phyloP scores from a whole-genome alignment of 495 filamentous ascomycete genomes.

The Chaetomidium leptoderma region DNA sequence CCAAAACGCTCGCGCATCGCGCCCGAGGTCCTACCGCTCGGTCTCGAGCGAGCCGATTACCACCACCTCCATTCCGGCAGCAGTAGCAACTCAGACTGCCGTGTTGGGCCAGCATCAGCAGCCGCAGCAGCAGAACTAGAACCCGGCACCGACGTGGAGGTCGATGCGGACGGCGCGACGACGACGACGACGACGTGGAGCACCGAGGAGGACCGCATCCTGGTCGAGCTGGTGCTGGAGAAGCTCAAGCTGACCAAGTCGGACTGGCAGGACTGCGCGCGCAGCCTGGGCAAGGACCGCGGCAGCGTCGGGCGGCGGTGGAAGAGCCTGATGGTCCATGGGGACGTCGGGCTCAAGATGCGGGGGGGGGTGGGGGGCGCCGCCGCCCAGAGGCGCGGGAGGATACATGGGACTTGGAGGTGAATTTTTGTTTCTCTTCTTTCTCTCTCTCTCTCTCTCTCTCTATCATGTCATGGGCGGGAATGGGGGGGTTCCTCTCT shows the following conservation, averaged over 20 bases:
- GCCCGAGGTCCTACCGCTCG: conserved; percentile 64
- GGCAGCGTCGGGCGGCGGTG: conserved; percentile 64
- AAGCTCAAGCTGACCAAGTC: conserved; percentile 67
- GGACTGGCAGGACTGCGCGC: conserved; percentile 78
- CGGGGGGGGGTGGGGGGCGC: too few relatives aligned
- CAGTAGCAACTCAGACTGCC: conserved; percentile 21
- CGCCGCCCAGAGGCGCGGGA: conserved; percentile 38
- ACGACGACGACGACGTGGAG: too few relatives aligned
- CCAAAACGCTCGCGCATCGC: conserved; percentile 63
- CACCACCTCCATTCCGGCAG: conserved; percentile 47
- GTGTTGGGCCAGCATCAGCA: too few relatives aligned
- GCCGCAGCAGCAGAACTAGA: conserved; percentile 18
- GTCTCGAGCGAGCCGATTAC: conserved; percentile 61
- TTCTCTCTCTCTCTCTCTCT: neutral
- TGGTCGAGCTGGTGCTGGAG: conserved; percentile 69
- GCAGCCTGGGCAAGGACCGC: conserved; percentile 61
- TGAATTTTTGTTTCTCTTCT: conserved; percentile 27
- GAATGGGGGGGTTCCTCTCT: neutral
- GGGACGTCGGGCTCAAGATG: conserved; percentile 57
- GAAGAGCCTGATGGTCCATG: conserved; percentile 59
- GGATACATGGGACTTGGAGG: conserved; percentile 51
- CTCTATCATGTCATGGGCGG: too few relatives aligned
- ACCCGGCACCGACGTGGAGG: conserved; percentile 37
- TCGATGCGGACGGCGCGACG: conserved; percentile 43
- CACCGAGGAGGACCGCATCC: conserved; percentile 62